Evolutionary conservation across 805 yeast species (phyloP), one percentile per base, ranked within the genome.

Genomic region (Kurtzmaniella fragi): DNA sequence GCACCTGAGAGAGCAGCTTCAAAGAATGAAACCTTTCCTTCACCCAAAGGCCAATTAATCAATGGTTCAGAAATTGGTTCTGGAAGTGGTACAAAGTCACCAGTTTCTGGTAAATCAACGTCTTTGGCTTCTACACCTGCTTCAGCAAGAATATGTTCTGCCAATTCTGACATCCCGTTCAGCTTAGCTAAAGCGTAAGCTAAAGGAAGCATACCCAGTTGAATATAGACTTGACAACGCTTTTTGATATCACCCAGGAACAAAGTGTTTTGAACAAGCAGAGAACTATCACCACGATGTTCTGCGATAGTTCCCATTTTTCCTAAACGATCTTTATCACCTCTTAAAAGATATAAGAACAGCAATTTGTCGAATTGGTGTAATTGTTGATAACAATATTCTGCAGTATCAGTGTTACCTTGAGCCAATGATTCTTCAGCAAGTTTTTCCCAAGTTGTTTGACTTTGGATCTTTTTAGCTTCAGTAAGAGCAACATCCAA

Each of bases 151-250:
- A 86, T 83, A 39, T 78, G 73, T 35, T 78, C 76, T 17, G 96
- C 96, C 40, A 82, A 67, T 23, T 79, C 89, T 30, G 72, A 77
- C 46, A 89, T 73, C 3, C 96, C 96, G 50, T 82, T 85, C 23
- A 93, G 71, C 59, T 84, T 86, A 16, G 99, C 97, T 45, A 89
- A 75, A 10, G 96, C 85, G 59, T 90, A 95, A 2, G 98, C 99
- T 52, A 95, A 75, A 5, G 98, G 89, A 37, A 75, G 67, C 63
- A 90, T 73, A 30, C 96, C 96, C 37, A 84, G 80, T 49, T 83
- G 79, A 37, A 83, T 75, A 49, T 85, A 81, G 11, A 84, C 77
- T 49, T 77, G 71, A 30, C 90, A 77, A 58, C 96, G 80, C 56
- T 82, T 78, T 52, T 82, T 82, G 31, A 81, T 73, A 40, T 87